Percentiles rank a stretch among this genome's conserved stretches.
Conservation (phyloP, 768 basidiomycete species). For the Botryobasidium botryosum region DNA sequence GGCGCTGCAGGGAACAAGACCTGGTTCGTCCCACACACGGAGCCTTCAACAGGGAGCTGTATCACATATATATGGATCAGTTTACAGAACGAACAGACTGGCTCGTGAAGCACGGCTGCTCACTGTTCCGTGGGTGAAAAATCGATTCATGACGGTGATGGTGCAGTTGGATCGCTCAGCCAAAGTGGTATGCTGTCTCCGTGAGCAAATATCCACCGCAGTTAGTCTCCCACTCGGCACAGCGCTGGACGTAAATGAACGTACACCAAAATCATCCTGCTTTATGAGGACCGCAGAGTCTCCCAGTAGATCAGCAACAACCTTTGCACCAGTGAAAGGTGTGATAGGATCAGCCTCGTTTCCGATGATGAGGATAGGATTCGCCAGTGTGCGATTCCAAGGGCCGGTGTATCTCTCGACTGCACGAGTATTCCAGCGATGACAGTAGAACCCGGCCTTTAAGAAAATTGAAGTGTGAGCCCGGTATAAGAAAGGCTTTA, state of each 20-base stretch:
- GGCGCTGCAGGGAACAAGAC: too few species aligned
- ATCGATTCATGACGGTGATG: background rate
- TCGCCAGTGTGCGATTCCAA: slow-evolving; percentile 1
- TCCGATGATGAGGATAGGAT: background rate
- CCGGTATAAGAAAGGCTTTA: too few species aligned
- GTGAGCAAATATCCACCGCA: too few species aligned
- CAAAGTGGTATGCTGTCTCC: background rate
- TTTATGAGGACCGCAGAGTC: background rate
- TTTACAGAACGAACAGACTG: too few species aligned
- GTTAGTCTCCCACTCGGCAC: too few species aligned
- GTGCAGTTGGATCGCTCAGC: background rate
- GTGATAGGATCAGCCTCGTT: slow-evolving; percentile 1
- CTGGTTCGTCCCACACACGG: too few species aligned
- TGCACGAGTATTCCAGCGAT: slow-evolving; percentile 1
- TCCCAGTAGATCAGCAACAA: background rate
- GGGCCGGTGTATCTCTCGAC: slow-evolving; percentile 2
- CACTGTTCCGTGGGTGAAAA: background rate
- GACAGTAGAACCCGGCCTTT: too few species aligned
- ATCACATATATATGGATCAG: too few species aligned
- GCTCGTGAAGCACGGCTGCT: too few species aligned
- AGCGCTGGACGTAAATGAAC: too few species aligned
- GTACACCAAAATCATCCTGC: background rate
- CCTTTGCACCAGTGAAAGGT: background rate
- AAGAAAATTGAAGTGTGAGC: too few species aligned
- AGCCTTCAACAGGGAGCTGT: too few species aligned